Base-by-base conservation (phyloP, 805 yeast species). In the Candida manassasensis region DNA sequence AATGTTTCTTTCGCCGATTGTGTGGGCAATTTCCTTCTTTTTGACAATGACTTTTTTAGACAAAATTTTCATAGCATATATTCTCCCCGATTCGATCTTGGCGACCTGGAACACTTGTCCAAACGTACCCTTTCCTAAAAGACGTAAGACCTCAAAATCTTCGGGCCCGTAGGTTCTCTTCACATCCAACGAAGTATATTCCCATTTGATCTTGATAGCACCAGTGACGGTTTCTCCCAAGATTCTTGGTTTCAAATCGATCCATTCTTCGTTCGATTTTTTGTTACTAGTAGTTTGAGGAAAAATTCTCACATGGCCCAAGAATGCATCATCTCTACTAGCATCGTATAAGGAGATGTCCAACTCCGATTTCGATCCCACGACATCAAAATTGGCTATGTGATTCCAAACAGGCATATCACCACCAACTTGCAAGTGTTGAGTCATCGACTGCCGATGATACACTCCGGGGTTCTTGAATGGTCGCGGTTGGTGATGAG, bases 51-150 rank as follows among this genome's bases (percentile, higher is more conserved):
- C 90, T 57, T 89, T 89, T 60, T 93, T 93, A 17, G 95, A 84
- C 36, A 93, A 74, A 19, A 90, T 95, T 63, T 93, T 93, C 98
- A 93, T 93, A 27, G 98, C 98, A 57, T 93, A 93, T 39, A 93
- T 83, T 50, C 97, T 77, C 40, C 77, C 76, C 6, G 95, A 87
- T 56, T 93, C 97, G 47, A 73, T 74, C 72, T 90, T 93, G 44
- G 83, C 79, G 29, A 93, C 98, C 66, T 93, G 98, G 62, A 83
- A 93, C 24, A 90, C 98, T 65, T 87, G 96, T 21, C 98, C 98
- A 69, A 90, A 90, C 1, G 97, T 93, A 36, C 98, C 98, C 56
- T 87, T 88, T 42, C 98, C 98, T 42, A 90, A 69, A 35, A 90
- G 69, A 52, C 96, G 73, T 49, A 93, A 74, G 12, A 90, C 87